Evolutionary conservation across 768 basidiomycete species (phyloP).

Genomic region (Russula ochroleuca): DNA sequence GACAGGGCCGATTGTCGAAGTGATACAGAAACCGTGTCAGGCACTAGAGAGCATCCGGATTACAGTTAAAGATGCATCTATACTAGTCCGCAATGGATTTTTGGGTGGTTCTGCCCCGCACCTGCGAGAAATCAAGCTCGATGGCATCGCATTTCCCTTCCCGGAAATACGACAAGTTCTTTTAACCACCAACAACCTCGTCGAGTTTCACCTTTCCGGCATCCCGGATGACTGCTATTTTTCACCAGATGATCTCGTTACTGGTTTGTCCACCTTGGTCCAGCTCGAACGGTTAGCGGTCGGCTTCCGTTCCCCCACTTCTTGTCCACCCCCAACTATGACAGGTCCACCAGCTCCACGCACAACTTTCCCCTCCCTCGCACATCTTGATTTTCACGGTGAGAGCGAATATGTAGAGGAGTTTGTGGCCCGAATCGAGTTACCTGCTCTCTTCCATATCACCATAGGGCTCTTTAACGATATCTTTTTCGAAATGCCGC

Average conservation of each 20-base stretch:
- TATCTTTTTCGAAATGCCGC: conserved; percentile 1
- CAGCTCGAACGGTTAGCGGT: not conserved
- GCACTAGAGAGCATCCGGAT: conserved; percentile 11
- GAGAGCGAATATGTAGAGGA: conserved; percentile 5
- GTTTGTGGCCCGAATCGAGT: not conserved
- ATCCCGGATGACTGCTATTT: conserved; percentile 6
- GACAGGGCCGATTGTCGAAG: conserved; percentile 30
- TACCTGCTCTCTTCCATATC: not conserved
- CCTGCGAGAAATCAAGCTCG: not conserved
- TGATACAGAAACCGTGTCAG: conserved; percentile 29
- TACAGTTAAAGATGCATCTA: conserved; percentile 35
- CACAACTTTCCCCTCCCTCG: not conserved
- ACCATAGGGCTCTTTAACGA: not conserved
- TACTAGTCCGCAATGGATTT: not conserved
- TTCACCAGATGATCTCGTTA: not conserved
- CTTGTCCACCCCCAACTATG: not conserved
- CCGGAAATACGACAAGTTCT: conserved; percentile 4
- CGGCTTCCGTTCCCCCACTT: not conserved
- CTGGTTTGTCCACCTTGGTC: not conserved
- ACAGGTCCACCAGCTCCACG: too few species aligned
- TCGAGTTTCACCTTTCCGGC: not conserved
- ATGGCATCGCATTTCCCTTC: not conserved
- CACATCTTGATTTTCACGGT: not conserved
- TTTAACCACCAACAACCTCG: conserved; percentile 4
- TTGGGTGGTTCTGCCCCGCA: conserved; percentile 12